A percentile compares a stretch with the other conserved stretches of the same genome.
phyloP scores from a whole-genome alignment of 257 asterid genomes.

The Schizonepeta tenuifolia region DNA sequence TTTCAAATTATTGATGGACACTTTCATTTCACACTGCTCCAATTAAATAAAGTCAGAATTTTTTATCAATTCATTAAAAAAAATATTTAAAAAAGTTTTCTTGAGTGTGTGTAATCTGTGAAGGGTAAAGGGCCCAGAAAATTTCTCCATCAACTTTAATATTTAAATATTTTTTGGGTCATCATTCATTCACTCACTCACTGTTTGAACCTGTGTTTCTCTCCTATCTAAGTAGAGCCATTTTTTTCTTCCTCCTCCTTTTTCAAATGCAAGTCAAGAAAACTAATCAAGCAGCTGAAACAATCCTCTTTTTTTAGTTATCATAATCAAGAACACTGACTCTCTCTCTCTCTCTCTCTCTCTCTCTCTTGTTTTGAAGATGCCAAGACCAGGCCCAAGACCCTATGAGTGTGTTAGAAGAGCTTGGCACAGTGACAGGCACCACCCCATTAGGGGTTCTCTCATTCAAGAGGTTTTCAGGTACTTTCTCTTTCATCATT shows the following conservation, averaged over 20 bases:
- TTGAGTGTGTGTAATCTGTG: neutral
- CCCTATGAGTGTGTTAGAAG: slow-evolving; percentile 93
- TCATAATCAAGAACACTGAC: neutral
- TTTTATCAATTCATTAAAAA: no score
- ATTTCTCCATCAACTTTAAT: slow-evolving; percentile 3
- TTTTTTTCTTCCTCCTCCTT: neutral
- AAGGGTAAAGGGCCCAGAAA: neutral
- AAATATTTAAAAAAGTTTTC: neutral
- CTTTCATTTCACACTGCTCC: no score
- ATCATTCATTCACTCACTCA: neutral
- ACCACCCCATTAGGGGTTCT: slow-evolving; percentile 90
- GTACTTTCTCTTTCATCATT: slow-evolving; percentile 36
- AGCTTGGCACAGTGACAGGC: slow-evolving; percentile 98
- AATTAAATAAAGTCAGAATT: no score
- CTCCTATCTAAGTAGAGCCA: neutral
- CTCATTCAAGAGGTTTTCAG: slow-evolving; percentile 94
- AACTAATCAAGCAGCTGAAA: neutral
- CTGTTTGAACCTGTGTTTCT: neutral
- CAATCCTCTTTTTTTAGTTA: neutral
- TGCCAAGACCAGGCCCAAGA: slow-evolving; percentile 95
- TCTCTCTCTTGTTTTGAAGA: slow-evolving; percentile 40
- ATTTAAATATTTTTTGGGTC: neutral
- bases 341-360: neutral
- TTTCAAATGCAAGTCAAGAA: slow-evolving; percentile 27
- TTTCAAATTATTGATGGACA: neutral